Percentiles rank a stretch among this genome's conserved stretches.
Evolutionary conservation across 2,329 filamentous ascomycete species (phyloP).

Genomic region (Aureobasidium sp.): DNA sequence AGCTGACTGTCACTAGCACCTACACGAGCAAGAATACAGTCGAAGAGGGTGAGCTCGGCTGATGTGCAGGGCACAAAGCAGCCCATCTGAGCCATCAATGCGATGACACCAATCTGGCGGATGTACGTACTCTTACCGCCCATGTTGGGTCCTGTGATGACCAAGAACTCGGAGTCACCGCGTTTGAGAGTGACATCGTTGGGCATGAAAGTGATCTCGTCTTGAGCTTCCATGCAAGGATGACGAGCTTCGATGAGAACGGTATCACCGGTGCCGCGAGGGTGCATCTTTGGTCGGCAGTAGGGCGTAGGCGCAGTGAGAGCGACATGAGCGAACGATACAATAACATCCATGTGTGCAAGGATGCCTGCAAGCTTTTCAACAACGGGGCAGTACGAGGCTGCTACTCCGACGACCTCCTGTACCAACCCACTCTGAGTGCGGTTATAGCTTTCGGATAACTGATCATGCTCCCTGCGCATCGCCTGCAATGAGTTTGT

Average conservation of each 20-base stretch:
- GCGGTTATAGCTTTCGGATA: conserved; percentile 89
- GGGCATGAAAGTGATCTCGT: conserved; percentile 96
- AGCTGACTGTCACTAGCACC: conserved; percentile 94
- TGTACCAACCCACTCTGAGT: conserved; percentile 85
- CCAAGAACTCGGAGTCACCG: conserved; percentile 77
- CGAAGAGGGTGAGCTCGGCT: conserved; percentile 90
- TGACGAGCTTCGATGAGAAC: conserved; percentile 88
- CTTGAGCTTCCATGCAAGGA: conserved; percentile 97
- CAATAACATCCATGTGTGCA: conserved; percentile 89
- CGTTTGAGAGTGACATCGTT: conserved; percentile 83
- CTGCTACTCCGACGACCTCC: conserved; percentile 87
- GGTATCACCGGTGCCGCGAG: conserved; percentile 79
- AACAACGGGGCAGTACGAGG: conserved; percentile 88
- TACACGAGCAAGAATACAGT: conserved; percentile 91
- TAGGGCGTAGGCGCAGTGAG: conserved; percentile 90
- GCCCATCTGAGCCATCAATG: conserved; percentile 92
- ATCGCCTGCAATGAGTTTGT: conserved; percentile 71
- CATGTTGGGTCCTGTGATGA: conserved; percentile 98
- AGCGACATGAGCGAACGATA: conserved; percentile 86
- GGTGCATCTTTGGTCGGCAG: conserved; percentile 81
- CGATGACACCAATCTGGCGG: conserved; percentile 91
- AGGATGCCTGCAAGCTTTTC: conserved; percentile 83
- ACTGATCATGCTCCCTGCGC: conserved; percentile 85
- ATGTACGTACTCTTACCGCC: conserved; percentile 98
- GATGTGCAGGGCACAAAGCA: conserved; percentile 90